phyloP scores from a whole-genome alignment of 2,329 filamentous ascomycete genomes.

The Alternaria incomplexa region DNA sequence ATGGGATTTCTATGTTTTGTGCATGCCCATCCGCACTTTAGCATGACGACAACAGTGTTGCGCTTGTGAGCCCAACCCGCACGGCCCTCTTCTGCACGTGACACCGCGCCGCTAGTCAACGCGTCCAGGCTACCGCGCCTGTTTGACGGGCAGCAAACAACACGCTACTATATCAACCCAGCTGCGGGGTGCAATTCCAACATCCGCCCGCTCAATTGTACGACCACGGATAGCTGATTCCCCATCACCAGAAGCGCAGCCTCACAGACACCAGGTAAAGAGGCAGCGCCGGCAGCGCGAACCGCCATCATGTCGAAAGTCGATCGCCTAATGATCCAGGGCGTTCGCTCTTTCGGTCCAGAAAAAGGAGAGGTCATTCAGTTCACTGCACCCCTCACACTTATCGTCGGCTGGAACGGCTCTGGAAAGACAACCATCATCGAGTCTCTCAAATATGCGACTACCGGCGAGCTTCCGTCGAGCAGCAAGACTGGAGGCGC shows the following conservation, averaged over 20 bases:
- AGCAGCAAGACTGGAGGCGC: slow-evolving; percentile 86
- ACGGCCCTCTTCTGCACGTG: slow-evolving; percentile 2
- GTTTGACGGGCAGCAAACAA: background rate
- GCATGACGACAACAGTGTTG: slow-evolving; percentile 10
- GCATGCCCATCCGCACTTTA: slow-evolving; percentile 3
- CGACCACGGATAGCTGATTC: background rate
- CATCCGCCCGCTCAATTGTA: background rate
- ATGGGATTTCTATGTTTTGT: slow-evolving; percentile 11
- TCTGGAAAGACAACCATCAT: slow-evolving; percentile 99
- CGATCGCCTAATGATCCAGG: slow-evolving; percentile 85
- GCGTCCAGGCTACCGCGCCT: background rate
- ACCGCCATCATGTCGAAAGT: slow-evolving; percentile 64
- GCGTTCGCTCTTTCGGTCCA: slow-evolving; percentile 85
- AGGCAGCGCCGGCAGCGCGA: background rate
- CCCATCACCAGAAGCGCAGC: background rate
- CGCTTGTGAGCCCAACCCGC: slow-evolving; percentile 3
- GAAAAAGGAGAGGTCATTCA: slow-evolving; percentile 76
- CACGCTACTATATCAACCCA: background rate
- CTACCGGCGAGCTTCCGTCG: slow-evolving; percentile 89
- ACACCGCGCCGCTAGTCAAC: slow-evolving; percentile 2
- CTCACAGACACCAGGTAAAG: background rate
- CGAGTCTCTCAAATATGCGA: slow-evolving; percentile 97
- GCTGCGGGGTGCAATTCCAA: background rate
- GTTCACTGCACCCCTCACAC: slow-evolving; percentile 88
- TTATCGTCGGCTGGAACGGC: slow-evolving; percentile 97